Evolutionary conservation across 768 basidiomycete genomes (phyloP), one percentile per base, ranked within the genome.

Genomic region (Boletus tomentosulus): DNA sequence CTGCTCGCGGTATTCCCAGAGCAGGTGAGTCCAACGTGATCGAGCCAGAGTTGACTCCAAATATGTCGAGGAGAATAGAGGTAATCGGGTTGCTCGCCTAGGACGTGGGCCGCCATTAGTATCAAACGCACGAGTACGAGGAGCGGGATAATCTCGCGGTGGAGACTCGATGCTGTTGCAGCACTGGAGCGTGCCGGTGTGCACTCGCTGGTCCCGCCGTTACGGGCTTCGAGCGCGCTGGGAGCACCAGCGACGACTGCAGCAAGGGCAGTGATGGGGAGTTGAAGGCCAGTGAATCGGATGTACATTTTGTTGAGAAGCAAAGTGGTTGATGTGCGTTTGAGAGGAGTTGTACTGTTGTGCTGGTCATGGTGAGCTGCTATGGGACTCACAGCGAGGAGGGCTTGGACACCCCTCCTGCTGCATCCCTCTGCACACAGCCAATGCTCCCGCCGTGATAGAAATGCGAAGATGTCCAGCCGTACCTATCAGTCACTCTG

Each of bases 101-200:
- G 5, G 16, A 15, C 1, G 2, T 1, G 3, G 13, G 1, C 2
- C 8, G 9, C 42, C 9, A n/a, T 62, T 6, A 53, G 37, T 7
- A 3, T 11, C 7, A n/a, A 16, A 28, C 2, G 27, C 1, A 7
- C 25, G 10, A 15, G 15, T 6, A 3, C 10, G 7, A 19, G 6
- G 4, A 28, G 9, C 1, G 6, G 5, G 8, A 11, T 9, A 34
- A 24, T 6, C 55, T 33, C 10, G 57, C 61, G 2, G 15, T 3
- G n/a, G 43, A 22, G 19, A 19, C 19, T 19, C 19, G 25, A 48
- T 51, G 5, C 4, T 49, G 15, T 7, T 11, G 35, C 61, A 64
- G 47, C 63, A 64, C 5, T 54, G 50, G 2, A 50, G 8, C 2
- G 48, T 10, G 3, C 63, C 63, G 0, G 57, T 62, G 45, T 45